Evolutionary conservation across 176 grass and related monocot genomes (phyloP), one percentile per base, ranked within the genome.

Genomic region (Carex kokanica): DNA sequence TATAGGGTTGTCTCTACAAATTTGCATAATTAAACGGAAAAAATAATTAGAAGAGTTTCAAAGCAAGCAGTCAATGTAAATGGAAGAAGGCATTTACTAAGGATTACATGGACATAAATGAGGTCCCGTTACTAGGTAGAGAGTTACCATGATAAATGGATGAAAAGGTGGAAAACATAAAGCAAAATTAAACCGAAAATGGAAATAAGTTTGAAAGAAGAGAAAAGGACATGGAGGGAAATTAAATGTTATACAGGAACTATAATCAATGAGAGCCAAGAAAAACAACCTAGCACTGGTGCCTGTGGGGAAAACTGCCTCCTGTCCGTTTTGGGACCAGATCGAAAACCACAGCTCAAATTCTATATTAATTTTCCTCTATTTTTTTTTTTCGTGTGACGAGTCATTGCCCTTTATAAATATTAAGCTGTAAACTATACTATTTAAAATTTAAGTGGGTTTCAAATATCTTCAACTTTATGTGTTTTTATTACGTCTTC

Each of bases 141-240:
- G 7, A 66, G 14, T 82, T 82, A 64, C 80, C 80, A 65, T 67
- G 80, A 64, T 51, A 51, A 82, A 82, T 66, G 40, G 41, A 82
- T 65, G 38, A 65, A 51, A 51, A 82, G 38, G 17, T 24, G 23
- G 72, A 8, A 54, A 54, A 16, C 47, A 75, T 53, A 54, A 82
- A 64, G 12, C 12, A 31, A 61, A 60, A 38, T 6, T 38, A 58
- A 66, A 82, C 60, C 61, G 60, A 64, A 82, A 82, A 67, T 82
- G 25, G 60, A 16, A 64, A 82, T 49, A 67, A 67, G 66, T 66
- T 82, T 82, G 80, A 82, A 66, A 62, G 78, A 65, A 82, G 31
- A 32, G 12, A 21, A 67, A 63, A 81, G 7, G 31, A 81, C 38
- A 81, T 45, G 54, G 78, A 81, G 57, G 73, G 80, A 67, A 82